Conservation (phyloP, 257 asterid genomes). For the Gentiana dahurica region DNA sequence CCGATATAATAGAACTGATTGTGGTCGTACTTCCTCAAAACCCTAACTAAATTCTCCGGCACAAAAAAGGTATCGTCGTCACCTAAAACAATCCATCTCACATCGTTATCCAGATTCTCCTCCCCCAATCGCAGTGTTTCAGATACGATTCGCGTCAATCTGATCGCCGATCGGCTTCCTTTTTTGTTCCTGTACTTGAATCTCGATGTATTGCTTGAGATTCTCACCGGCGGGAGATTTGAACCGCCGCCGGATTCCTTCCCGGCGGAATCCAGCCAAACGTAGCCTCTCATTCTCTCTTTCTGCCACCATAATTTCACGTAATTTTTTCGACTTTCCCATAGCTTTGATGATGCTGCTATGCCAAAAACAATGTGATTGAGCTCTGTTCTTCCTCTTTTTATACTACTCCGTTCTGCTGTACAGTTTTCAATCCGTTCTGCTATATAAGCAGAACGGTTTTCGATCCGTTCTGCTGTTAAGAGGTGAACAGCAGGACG, state of each 20-base stretch:
- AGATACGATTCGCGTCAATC: constrained; percentile 18
- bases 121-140: constrained; percentile 22
- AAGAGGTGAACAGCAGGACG: background rate
- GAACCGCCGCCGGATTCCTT: background rate
- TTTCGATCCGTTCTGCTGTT: background rate
- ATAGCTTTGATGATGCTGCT: constrained; percentile 23
- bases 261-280: constrained; percentile 22
- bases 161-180: constrained; percentile 20
- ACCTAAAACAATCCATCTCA: constrained; percentile 36
- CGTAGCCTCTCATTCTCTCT: constrained; percentile 23
- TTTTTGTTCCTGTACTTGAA: constrained; percentile 14
- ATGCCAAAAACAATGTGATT: constrained; percentile 37
- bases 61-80: constrained; percentile 40
- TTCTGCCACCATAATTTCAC: constrained; percentile 30
- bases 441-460: background rate
- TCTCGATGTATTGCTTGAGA: constrained; percentile 22
- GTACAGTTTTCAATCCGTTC: no score
- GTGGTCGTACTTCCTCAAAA: constrained; percentile 28
- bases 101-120: constrained; percentile 11
- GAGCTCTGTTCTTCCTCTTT: constrained; percentile 16
- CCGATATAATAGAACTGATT: constrained; percentile 30
- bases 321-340: constrained; percentile 27
- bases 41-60: constrained; percentile 26
- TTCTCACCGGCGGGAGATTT: constrained; percentile 16
- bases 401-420: background rate